A percentile compares a stretch with the other conserved stretches of the same genome.
These are phyloP conservation scores for Colletotrichum tropicale DNA, from an alignment of 2,329 filamentous ascomycete genomes.

Conservation along the genomic window DNA sequence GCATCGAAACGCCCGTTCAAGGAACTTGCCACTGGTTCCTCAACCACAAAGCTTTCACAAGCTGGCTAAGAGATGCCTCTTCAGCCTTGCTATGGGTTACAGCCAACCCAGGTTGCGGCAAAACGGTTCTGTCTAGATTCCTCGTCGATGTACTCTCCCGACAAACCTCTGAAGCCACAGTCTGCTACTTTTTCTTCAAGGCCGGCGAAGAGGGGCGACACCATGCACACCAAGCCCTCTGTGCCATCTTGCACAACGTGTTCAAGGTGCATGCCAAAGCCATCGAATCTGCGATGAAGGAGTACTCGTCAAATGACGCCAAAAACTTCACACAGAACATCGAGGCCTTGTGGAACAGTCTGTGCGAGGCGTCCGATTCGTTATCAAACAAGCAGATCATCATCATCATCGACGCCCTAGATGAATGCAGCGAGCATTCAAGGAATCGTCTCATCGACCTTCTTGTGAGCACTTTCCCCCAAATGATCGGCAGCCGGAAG, in stretches of 20 bases:
- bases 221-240: not conserved
- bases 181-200: slow-evolving; percentile 20
- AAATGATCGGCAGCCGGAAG: not conserved
- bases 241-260: not conserved
- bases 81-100: not conserved
- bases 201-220: not conserved
- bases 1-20: not conserved
- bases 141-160: not conserved
- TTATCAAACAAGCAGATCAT: not conserved
- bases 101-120: slow-evolving; percentile 14
- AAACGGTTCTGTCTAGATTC: not conserved
- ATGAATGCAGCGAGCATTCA: not conserved
- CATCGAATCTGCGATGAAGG: not conserved
- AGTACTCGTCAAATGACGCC: not conserved
- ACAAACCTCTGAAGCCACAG: not conserved
- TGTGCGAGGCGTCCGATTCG: not conserved
- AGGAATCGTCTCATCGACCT: not conserved
- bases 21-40: slow-evolving; percentile 17
- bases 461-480: not conserved
- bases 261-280: not conserved
- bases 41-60: not conserved
- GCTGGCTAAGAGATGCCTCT: not conserved
- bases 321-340: not conserved
- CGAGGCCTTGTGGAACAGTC: not conserved
- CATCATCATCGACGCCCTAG: slow-evolving; percentile 1